Evolutionary conservation across 164 flowering plant genomes (phyloP), one percentile per base, ranked within the genome.

Genomic region (Houttuynia cordata): DNA sequence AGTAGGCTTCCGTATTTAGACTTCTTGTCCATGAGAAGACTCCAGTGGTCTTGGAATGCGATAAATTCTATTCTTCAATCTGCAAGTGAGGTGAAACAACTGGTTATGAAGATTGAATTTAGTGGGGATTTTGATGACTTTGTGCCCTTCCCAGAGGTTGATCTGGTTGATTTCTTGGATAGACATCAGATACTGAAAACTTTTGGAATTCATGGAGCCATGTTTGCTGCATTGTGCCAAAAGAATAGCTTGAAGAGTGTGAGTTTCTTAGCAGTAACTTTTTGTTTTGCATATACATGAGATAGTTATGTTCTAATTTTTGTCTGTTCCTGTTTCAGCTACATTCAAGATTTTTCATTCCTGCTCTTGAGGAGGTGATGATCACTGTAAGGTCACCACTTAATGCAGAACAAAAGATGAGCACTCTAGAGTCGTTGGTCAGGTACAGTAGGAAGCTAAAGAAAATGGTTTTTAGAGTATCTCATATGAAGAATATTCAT

Each of bases 221-320:
- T 91, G 97, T 91, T 91, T 75, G 97, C 96, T 57, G 96, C 96
- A 21, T 76, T 91, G 30, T 91, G 91, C 72, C 96, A 88, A 59
- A 86, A 79, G 75, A 81, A 86, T 74, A 88, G 97, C 78, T 76
- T 91, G 52, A 88, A 68, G 74, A 81, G 76, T 70, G 97, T 91
- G 49, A 75, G 83, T 63, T 19, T 19, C 9, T 47, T 20, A 9
- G 24, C 22, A 15, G 10, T 56, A 19, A 56, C 5, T 56, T 56
- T 24, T 24, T 9, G 49, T 42, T n/a, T 42, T 1, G 9, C 17
- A 42, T 14, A 8, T 42, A n/a, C n/a, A 10, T 1, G 49, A 0
- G 21, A 23, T 0, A 23, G 23, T 22, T 24, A 3, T 8, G 24
- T 10, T 23, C 10, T 34, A 24, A 14, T 20, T 12, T 64, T 19